Base-by-base conservation (phyloP, 2,329 filamentous ascomycete genomes). In the Cercospora sp. region DNA sequence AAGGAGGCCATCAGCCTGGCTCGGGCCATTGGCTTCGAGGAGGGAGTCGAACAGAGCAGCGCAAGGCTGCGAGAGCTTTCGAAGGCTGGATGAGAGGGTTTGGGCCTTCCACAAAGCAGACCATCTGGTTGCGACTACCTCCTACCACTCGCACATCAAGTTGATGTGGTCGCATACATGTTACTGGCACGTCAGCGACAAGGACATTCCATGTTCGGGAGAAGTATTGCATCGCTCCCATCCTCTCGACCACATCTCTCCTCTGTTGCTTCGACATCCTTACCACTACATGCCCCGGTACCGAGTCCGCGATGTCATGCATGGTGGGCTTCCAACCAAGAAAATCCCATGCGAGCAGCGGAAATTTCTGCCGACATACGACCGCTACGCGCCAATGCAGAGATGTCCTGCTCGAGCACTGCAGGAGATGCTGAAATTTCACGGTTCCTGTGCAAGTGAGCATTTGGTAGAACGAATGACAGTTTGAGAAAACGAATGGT, bases 1-100 rank as follows among this genome's bases (percentile, higher is more conserved):
- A 81, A 85, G 64, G 87, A 96, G 77, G 90, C 91, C 9, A 85
- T 87, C 64, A 84, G 84, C 20, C 78, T 94, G 40, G 81, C 84
- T 2, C 81, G 82, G 69, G 80, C 79, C 3, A 75, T 87, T 40
- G 81, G 82, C 5, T 85, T 84, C 69, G 68, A 76, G 3, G 82
- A 85, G 57, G 84, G 83, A 0, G 74, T 79, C 51, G 75, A 78
- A 60, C 80, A 81, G 62, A 80, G 82, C 13, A 77, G 75, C 61
- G 79, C 78, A 8, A 80, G 80, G 5, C 63, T 84, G 48, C 79
- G 74, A 72, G 76, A 82, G 62, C 62, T 81, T 10, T 62, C 65
- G 45, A 72, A 69, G 26, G 58, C 66, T 57, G 66, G 64, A 45
- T 68, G 28, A 70, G n/a, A 8, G 10, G 20, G 20, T 13, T 3